Base-by-base conservation (phyloP, 2,329 filamentous ascomycete species). In the Monosporascus sp. region DNA sequence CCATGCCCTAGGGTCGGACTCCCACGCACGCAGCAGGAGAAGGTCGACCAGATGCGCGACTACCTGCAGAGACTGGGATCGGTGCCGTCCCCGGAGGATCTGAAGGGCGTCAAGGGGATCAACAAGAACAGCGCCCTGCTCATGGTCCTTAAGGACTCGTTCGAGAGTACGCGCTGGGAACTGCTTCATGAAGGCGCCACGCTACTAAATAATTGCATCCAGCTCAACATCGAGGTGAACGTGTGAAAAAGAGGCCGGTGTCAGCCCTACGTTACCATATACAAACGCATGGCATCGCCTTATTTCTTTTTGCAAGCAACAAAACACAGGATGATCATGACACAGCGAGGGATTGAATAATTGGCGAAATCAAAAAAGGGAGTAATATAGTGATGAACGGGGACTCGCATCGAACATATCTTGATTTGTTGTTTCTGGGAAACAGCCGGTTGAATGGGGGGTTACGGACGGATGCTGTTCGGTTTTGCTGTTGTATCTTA, bases 151-250 rank as follows among this genome's bases (percentile, higher is more conserved):
- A 85, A 87, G 57, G 87, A 91, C 53, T 87, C 88, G 41, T 97
- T 97, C 68, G 78, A 81, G 59, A 86, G 86, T 63, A 91, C 91
- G 35, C 80, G 91, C 48, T 97, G 93, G 93, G 92, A 97, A 74
- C 74, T 97, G 51, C 75, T 97, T 58, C 87, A 94, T 53, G 94
- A 97, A 71, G 93, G 91, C 37, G 88, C 88, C 35, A 87, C 83
- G 22, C 74, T 96, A 56, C 70, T 97, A 65, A 85, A 79, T 52
- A 94, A 91, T 67, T 96, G 92, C 68, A 89, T 96, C 59, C 77
- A 83, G 56, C 68, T 79, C 20, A 79, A 79, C 55, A 66, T 68
- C 37, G 65, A 66, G 26, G 53, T 50, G 37, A 61, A 53, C 44
- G 50, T 62, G 49, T 45, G 20, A 45, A 26, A 43, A 20, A 8